A percentile compares a stretch with the other conserved stretches of the same genome.
Conservation (phyloP, 176 grass and related monocot species). For the Otatea glauca region DNA sequence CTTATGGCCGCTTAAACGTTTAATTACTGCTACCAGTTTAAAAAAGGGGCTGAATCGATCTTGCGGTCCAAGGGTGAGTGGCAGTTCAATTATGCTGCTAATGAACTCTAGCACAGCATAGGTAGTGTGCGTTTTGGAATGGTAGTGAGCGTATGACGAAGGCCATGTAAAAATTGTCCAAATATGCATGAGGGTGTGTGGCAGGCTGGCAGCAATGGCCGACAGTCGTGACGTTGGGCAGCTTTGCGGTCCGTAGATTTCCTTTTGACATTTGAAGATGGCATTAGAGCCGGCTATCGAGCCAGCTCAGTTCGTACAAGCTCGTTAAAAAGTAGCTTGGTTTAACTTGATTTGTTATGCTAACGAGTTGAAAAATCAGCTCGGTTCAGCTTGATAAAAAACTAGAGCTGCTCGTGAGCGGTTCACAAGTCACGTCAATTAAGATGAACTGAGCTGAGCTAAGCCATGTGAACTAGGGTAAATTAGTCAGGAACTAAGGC, state of each 20-base stretch:
- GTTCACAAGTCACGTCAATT: too few species aligned
- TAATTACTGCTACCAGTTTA: constrained; percentile 26
- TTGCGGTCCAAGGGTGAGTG: constrained; percentile 41
- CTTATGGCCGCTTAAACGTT: background rate
- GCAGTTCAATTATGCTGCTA: constrained; percentile 50
- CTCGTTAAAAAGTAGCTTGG: too few species aligned
- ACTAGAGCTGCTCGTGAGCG: too few species aligned
- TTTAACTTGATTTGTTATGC: too few species aligned
- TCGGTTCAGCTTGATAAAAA: too few species aligned
- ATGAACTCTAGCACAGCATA: background rate
- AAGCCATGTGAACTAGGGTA: too few species aligned
- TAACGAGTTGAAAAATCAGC: too few species aligned
- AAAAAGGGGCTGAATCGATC: background rate
- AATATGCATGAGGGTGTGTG: background rate
- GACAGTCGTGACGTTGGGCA: constrained; percentile 31
- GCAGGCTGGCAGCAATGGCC: constrained; percentile 51
- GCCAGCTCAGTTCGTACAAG: too few species aligned
- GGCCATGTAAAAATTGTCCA: background rate
- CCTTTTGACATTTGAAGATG: background rate
- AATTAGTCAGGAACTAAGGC: too few species aligned
- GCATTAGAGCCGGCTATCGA: background rate
- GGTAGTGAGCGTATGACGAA: constrained; percentile 43
- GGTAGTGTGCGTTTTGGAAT: constrained; percentile 2
- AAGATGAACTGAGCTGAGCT: too few species aligned
- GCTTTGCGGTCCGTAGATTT: constrained; percentile 25